Percentiles rank a stretch among this genome's conserved stretches.
phyloP scores from a whole-genome alignment of 2,329 filamentous ascomycete genomes.

The Lachnellula suecica region DNA sequence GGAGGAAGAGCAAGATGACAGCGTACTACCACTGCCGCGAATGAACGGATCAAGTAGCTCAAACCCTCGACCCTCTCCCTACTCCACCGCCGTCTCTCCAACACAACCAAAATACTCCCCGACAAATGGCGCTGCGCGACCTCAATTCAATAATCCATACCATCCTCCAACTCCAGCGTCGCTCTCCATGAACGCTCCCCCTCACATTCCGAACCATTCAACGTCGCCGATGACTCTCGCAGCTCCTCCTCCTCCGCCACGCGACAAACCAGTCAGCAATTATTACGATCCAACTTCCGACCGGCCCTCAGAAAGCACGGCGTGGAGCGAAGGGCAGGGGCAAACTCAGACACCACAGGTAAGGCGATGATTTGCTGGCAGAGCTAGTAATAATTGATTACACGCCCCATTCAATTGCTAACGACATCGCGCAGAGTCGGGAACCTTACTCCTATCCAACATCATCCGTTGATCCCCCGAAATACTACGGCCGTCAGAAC shows the following conservation, averaged over 20 bases:
- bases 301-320: conserved; percentile 35
- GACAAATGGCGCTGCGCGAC: conserved; percentile 28
- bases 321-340: conserved; percentile 27
- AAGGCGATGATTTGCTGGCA: conserved; percentile 14
- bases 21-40: conserved; percentile 26
- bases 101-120: conserved; percentile 29
- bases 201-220: conserved; percentile 28
- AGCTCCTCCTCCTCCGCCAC: conserved; percentile 30
- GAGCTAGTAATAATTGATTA: neutral
- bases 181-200: conserved; percentile 21
- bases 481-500: conserved; percentile 44
- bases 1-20: conserved; percentile 29
- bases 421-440: conserved; percentile 39
- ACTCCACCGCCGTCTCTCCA: conserved; percentile 24
- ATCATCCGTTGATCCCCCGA: conserved; percentile 40
- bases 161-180: conserved; percentile 27
- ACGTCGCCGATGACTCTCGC: conserved; percentile 27
- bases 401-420: conserved; percentile 11
- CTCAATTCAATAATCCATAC: conserved; percentile 32
- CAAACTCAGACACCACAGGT: conserved; percentile 31
- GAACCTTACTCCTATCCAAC: conserved; percentile 50
- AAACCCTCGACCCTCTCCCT: conserved; percentile 26
- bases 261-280: conserved; percentile 41
- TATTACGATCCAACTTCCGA: conserved; percentile 47
- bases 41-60: conserved; percentile 29